Evolutionary conservation across 2,329 filamentous ascomycete genomes (phyloP).

Genomic region (Ophiostoma novo-ulmi): DNA sequence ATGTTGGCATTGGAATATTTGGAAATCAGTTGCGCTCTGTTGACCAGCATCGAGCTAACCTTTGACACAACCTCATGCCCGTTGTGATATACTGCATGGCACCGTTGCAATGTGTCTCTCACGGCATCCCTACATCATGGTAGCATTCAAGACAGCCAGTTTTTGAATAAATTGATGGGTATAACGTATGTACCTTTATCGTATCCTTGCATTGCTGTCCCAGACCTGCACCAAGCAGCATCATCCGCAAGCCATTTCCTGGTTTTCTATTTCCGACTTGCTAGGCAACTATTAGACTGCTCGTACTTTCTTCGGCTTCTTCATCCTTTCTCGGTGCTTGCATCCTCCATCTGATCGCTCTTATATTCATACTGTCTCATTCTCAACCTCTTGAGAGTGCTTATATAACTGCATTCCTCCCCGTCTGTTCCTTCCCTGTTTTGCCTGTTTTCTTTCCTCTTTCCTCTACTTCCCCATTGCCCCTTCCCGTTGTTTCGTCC

Average conservation of each 20-base stretch:
- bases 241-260: neutral
- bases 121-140: neutral
- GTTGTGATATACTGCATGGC: slow-evolving; percentile 2
- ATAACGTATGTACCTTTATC: neutral
- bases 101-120: neutral
- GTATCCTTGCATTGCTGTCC: neutral
- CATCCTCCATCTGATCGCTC: neutral
- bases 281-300: neutral
- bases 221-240: neutral
- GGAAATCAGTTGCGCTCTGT: neutral
- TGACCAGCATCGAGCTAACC: neutral
- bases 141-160: neutral
- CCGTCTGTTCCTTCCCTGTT: slow-evolving; percentile 3
- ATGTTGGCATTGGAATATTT: neutral
- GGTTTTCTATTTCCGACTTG: neutral
- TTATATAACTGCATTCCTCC: slow-evolving; percentile 10
- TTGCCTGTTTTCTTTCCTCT: neutral
- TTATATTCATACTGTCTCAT: no score
- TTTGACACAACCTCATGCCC: neutral
- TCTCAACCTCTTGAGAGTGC: neutral
- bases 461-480: neutral
- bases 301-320: neutral
- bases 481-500: slow-evolving; percentile 5
- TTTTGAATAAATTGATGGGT: neutral
- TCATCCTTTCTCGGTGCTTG: neutral